phyloP scores from a whole-genome alignment of 176 grass and related monocot species.

The Elymus sibiricus region DNA sequence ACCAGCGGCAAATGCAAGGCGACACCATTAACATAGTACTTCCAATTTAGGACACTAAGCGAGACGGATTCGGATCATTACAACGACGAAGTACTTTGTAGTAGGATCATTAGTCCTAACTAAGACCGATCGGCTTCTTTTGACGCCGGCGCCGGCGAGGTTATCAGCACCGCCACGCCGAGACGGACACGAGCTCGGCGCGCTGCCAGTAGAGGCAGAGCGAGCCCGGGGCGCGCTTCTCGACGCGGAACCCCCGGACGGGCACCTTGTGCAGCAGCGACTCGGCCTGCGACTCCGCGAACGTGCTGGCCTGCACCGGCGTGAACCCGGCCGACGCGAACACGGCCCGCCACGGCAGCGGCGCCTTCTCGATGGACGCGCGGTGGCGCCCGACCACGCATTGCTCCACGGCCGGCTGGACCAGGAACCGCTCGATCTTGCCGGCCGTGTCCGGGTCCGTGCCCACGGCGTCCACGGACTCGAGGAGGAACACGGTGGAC shows the following conservation, averaged over 20 bases:
- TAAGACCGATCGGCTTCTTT: conserved; percentile 32
- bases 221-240: conserved; percentile 62
- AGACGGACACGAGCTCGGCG: conserved; percentile 70
- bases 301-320: conserved; percentile 66
- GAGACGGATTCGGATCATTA: conserved; percentile 25
- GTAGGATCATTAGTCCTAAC: conserved; percentile 73
- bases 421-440: conserved; percentile 70
- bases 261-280: conserved; percentile 66
- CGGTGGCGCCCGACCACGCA: conserved; percentile 54
- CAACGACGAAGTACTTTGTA: conserved; percentile 2
- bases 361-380: conserved; percentile 32
- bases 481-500: conserved; percentile 62
- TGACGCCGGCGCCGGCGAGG: neutral
- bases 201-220: conserved; percentile 88
- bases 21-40: conserved; percentile 22
- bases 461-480: conserved; percentile 70
- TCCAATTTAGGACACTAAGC: conserved; percentile 34
- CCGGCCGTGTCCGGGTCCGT: conserved; percentile 42
- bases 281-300: conserved; percentile 87
- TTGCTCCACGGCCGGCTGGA: conserved; percentile 64
- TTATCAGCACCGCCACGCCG: conserved; percentile 79
- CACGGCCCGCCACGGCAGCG: conserved; percentile 41
- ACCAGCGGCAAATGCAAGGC: conserved; percentile 31
- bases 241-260: conserved; percentile 77
- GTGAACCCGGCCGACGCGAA: conserved; percentile 65